Conservation (phyloP, 2,329 filamentous ascomycete genomes). For the Fusarium sp. region DNA sequence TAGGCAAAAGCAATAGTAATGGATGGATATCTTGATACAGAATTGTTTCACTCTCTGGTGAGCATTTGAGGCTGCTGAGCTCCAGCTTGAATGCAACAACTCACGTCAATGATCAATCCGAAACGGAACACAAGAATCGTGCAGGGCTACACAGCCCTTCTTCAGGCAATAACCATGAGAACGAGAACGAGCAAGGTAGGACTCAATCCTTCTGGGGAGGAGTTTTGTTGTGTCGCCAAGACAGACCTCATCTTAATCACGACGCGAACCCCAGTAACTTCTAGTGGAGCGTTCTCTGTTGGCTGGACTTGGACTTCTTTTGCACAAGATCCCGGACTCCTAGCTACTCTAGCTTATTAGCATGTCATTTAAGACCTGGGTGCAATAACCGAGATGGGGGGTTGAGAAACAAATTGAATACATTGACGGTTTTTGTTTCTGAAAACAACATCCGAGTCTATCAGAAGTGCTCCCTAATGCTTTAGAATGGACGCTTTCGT, state of each 20-base stretch:
- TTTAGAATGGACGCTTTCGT: slow-evolving; percentile 9
- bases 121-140: slow-evolving; percentile 25
- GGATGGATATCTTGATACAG: neutral
- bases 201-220: slow-evolving; percentile 34
- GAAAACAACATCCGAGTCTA: neutral
- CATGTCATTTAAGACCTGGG: slow-evolving; percentile 1
- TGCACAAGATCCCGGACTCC: slow-evolving; percentile 16
- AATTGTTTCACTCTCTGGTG: slow-evolving; percentile 13
- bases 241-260: slow-evolving; percentile 47
- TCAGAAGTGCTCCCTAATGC: neutral
- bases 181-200: slow-evolving; percentile 30
- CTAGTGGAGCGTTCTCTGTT: slow-evolving; percentile 30
- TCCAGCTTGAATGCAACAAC: slow-evolving; percentile 20
- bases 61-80: slow-evolving; percentile 5
- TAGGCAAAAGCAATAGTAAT: neutral
- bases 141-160: slow-evolving; percentile 35
- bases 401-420: slow-evolving; percentile 6
- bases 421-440: slow-evolving; percentile 2
- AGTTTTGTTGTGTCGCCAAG: slow-evolving; percentile 37
- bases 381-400: slow-evolving; percentile 12
- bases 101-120: slow-evolving; percentile 31
- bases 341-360: slow-evolving; percentile 7
- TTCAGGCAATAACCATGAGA: slow-evolving; percentile 3
- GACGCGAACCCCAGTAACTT: slow-evolving; percentile 24
- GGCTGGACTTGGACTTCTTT: slow-evolving; percentile 1